A percentile compares a stretch with the other conserved stretches of the same genome.
Evolutionary conservation across 345 rosid species (phyloP).

Genomic region (Ceriops decandra): DNA sequence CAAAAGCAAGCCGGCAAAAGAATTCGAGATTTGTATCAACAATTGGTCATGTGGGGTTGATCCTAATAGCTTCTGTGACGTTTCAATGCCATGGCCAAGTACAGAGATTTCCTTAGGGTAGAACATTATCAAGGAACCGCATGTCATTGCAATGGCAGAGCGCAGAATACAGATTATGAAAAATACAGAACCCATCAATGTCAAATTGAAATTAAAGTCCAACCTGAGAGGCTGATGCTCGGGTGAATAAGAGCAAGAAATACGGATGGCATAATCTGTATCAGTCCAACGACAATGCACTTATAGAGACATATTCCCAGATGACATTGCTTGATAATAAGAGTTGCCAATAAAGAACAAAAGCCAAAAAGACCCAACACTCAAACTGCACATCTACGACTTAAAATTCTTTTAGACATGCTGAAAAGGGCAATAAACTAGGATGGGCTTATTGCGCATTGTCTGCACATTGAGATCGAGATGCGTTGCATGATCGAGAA

Average conservation of each 20-base stretch:
- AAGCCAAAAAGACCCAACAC: too few relatives aligned
- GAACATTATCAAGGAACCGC: constrained; percentile 43
- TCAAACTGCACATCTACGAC: too few relatives aligned
- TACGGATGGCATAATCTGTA: constrained; percentile 23
- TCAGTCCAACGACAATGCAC: constrained; percentile 19
- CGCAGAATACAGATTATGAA: constrained; percentile 38
- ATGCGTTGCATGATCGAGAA: too few relatives aligned
- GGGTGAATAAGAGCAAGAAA: too few relatives aligned
- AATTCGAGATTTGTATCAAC: constrained; percentile 38
- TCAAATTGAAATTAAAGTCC: too few relatives aligned
- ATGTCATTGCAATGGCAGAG: constrained; percentile 28
- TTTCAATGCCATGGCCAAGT: constrained; percentile 36
- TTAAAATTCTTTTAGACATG: too few relatives aligned
- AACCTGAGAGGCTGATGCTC: too few relatives aligned
- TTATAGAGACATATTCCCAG: neutral
- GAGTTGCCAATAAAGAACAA: too few relatives aligned
- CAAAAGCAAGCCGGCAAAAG: constrained; percentile 44
- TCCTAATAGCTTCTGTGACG: constrained; percentile 35
- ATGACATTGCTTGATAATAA: too few relatives aligned
- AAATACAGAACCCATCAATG: constrained; percentile 26
- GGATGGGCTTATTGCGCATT: too few relatives aligned
- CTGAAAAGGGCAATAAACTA: too few relatives aligned
- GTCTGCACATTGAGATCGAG: too few relatives aligned
- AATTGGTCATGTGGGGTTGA: constrained; percentile 42
- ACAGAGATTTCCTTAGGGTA: constrained; percentile 33